A percentile compares a stretch with the other conserved stretches of the same genome.
phyloP scores from a whole-genome alignment of 257 asterid species.

The Solanum pinnatisectum region DNA sequence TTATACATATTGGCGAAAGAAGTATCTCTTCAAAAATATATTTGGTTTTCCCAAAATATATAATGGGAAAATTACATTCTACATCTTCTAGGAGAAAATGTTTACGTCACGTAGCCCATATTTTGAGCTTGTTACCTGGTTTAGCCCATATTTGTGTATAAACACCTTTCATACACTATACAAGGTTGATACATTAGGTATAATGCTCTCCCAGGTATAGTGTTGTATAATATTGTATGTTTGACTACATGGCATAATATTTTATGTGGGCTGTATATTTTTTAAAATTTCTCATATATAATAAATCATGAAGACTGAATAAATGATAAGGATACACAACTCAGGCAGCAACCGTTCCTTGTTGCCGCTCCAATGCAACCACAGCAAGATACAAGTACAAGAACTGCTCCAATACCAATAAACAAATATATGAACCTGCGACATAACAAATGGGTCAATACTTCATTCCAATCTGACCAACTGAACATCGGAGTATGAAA shows the following conservation, averaged over 20 bases:
- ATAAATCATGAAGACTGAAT: neutral
- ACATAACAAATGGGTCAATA: neutral
- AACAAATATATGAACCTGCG: constrained; percentile 93
- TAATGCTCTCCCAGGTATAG: neutral
- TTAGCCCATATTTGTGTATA: neutral
- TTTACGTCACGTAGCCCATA: neutral
- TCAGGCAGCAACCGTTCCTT: constrained; percentile 85
- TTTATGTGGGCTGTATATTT: neutral
- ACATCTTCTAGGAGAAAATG: neutral
- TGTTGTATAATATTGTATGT: neutral
- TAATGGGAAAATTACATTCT: neutral
- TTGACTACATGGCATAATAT: neutral
- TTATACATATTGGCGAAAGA: neutral
- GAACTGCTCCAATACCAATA: constrained; percentile 62
- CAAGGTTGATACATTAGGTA: neutral
- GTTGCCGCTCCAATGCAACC: constrained; percentile 81
- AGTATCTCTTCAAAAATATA: neutral
- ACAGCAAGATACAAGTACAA: constrained; percentile 67
- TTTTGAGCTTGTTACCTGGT: neutral
- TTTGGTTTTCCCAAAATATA: neutral
- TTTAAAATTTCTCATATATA: neutral
- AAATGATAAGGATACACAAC: constrained; percentile 68
- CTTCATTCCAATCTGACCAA: neutral
- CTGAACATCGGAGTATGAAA: neutral
- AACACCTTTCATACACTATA: neutral